These are phyloP conservation scores for Boletus subluridellus DNA, from an alignment of 1,284 basidiomycete genomes.

Conservation along the genomic window DNA sequence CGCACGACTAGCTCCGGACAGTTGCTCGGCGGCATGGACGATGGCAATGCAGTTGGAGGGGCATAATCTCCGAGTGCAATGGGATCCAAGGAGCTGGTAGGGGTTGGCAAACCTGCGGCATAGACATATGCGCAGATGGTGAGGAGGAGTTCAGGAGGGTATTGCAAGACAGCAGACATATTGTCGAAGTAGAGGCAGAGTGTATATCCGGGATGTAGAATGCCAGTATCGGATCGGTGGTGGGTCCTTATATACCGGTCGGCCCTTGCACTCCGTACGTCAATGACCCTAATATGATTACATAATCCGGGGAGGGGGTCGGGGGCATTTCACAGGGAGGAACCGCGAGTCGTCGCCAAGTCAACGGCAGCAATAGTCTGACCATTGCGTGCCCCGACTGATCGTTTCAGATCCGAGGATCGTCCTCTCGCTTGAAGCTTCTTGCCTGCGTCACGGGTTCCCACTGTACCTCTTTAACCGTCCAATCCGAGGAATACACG, in stretches of 20 bases:
- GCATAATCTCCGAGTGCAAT: constrained; percentile 43
- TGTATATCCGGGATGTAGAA: neutral
- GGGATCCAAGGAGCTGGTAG: constrained; percentile 64
- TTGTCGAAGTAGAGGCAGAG: neutral
- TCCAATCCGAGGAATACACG: neutral
- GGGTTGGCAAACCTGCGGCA: constrained; percentile 54
- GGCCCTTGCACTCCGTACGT: constrained; percentile 17
- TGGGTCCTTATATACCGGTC: constrained; percentile 29
- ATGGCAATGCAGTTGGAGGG: constrained; percentile 61
- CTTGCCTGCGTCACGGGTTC: no score
- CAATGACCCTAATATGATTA: constrained; percentile 8
- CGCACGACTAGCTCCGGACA: constrained; percentile 65
- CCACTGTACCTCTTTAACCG: neutral
- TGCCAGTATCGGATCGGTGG: neutral
- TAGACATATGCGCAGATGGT: constrained; percentile 68
- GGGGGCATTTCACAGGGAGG: constrained; percentile 5
- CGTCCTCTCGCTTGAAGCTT: neutral
- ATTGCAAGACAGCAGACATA: constrained; percentile 37
- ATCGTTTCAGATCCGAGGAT: constrained; percentile 2
- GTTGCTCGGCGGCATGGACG: constrained; percentile 62
- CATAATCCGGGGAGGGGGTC: constrained; percentile 15
- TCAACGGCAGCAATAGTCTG: neutral
- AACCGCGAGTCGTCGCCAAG: constrained; percentile 5
- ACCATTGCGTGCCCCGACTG: neutral
- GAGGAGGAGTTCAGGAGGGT: constrained; percentile 65